Percentiles rank a stretch among this genome's conserved stretches.
These are phyloP conservation scores for Eutrema yunnanense DNA, from an alignment of 345 rosid species.

Conservation along the genomic window DNA sequence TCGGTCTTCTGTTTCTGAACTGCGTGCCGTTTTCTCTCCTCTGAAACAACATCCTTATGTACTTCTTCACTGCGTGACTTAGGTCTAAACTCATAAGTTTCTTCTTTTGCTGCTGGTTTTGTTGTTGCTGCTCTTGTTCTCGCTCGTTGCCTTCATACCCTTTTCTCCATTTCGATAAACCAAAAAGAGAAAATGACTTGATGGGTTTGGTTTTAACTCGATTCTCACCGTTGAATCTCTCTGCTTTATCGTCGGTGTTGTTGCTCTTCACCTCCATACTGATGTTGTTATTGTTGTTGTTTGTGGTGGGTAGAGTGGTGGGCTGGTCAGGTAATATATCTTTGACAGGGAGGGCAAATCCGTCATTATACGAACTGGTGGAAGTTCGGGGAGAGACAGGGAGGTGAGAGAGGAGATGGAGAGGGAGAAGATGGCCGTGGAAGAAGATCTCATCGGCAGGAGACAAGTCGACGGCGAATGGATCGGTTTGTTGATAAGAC, in stretches of 20 bases:
- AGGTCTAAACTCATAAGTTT: constrained; percentile 53
- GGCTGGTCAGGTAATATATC: constrained; percentile 35
- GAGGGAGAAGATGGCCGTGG: constrained; percentile 98
- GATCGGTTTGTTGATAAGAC: constrained; percentile 35
- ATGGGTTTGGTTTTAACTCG: constrained; percentile 33
- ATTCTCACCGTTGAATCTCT: constrained; percentile 12
- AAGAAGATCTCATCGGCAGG: constrained; percentile 98
- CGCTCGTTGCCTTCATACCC: constrained; percentile 37
- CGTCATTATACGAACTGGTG: constrained; percentile 54
- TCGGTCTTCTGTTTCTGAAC: constrained; percentile 32
- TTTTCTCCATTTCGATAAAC: constrained; percentile 49
- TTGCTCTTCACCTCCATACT: neutral
- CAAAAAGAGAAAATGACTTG: constrained; percentile 70
- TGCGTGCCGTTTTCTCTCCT: constrained; percentile 41
- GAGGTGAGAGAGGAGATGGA: constrained; percentile 73
- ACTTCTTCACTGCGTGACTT: constrained; percentile 51
- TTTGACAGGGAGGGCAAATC: constrained; percentile 49
- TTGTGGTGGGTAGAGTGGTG: constrained; percentile 1
- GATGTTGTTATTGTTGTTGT: constrained; percentile 17
- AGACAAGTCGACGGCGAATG: constrained; percentile 72
- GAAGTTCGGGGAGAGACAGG: constrained; percentile 79
- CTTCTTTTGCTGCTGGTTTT: constrained; percentile 44
- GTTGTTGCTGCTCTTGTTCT: constrained; percentile 33
- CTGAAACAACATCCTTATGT: constrained; percentile 52
- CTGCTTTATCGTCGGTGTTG: neutral